Conservation (phyloP, 2,329 filamentous ascomycete species). For the Colletotrichum brevisporum region DNA sequence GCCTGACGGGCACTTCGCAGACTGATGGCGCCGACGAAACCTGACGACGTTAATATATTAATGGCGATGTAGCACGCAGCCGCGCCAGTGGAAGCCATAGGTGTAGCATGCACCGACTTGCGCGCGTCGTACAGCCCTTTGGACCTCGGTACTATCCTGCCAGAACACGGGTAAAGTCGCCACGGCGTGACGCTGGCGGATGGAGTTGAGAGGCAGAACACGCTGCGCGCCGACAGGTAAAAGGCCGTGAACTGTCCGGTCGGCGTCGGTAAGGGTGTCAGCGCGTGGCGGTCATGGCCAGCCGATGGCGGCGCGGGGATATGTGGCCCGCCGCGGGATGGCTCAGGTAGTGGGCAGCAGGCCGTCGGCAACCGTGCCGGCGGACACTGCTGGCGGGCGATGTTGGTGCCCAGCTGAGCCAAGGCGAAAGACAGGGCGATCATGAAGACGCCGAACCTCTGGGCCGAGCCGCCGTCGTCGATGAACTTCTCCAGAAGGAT, state of each 20-base stretch:
- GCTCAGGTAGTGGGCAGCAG: conserved; percentile 84
- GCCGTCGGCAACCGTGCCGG: conserved; percentile 87
- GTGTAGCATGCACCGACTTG: conserved; percentile 75
- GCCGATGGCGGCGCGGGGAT: conserved; percentile 82
- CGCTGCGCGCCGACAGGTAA: conserved; percentile 93
- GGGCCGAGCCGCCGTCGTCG: conserved; percentile 75
- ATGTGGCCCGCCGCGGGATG: conserved; percentile 91
- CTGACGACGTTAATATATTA: conserved; percentile 90
- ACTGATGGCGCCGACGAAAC: conserved; percentile 88
- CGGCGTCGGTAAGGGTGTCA: conserved; percentile 76
- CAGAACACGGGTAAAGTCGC: no score
- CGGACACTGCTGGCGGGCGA: conserved; percentile 86
- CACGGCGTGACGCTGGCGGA: conserved; percentile 94
- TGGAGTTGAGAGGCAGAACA: conserved; percentile 95
- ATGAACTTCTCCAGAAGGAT: conserved; percentile 77
- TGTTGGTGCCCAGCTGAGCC: conserved; percentile 88
- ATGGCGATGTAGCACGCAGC: conserved; percentile 86
- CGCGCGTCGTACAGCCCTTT: conserved; percentile 84
- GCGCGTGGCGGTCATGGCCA: no score
- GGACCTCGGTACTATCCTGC: no score
- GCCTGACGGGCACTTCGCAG: conserved; percentile 79
- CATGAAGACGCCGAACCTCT: conserved; percentile 83
- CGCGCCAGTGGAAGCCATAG: conserved; percentile 84
- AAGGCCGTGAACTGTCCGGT: conserved; percentile 91
- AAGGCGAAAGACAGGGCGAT: conserved; percentile 80